A percentile compares a stretch with the other conserved stretches of the same genome.
Conservation (phyloP, 2,329 filamentous ascomycete genomes). For the Curvularia verruculosa region DNA sequence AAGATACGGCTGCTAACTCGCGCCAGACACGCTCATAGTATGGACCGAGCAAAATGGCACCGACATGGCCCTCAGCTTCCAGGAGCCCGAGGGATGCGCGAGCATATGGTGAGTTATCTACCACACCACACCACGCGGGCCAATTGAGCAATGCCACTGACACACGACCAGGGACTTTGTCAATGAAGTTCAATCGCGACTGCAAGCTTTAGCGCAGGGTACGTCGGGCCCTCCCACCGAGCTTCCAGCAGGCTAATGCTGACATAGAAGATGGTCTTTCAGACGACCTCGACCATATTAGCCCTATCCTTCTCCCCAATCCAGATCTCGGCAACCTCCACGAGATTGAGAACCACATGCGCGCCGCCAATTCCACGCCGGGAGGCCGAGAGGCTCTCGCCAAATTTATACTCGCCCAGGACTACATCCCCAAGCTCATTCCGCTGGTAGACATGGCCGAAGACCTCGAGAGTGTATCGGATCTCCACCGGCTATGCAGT, state of each 20-base stretch:
- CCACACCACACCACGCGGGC: constrained; percentile 4
- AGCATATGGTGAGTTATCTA: constrained; percentile 90
- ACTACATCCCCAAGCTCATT: constrained; percentile 86
- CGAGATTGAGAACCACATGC: constrained; percentile 85
- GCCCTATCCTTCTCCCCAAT: constrained; percentile 74
- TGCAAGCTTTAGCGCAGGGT: constrained; percentile 70
- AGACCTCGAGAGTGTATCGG: constrained; percentile 82
- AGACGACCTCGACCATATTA: constrained; percentile 79
- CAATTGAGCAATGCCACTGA: constrained; percentile 23
- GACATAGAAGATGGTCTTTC: constrained; percentile 79
- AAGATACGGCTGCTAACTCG: constrained; percentile 26
- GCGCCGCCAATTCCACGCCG: constrained; percentile 74
- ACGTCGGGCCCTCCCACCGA: constrained; percentile 31
- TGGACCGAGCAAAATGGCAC: constrained; percentile 93
- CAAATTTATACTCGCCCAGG: constrained; percentile 82
- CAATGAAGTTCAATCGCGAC: constrained; percentile 78
- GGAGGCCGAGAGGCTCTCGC: constrained; percentile 82
- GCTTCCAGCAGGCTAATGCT: constrained; percentile 22
- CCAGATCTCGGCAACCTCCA: constrained; percentile 81
- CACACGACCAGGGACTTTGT: constrained; percentile 80
- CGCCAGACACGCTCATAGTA: constrained; percentile 89
- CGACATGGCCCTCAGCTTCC: constrained; percentile 98
- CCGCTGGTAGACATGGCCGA: constrained; percentile 88
- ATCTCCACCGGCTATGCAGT: constrained; percentile 91
- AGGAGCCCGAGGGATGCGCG: constrained; percentile 93